These are phyloP conservation scores for Phalaenopsis aphrodite DNA, from an alignment of 106 monocot genomes.

Conservation along the genomic window DNA sequence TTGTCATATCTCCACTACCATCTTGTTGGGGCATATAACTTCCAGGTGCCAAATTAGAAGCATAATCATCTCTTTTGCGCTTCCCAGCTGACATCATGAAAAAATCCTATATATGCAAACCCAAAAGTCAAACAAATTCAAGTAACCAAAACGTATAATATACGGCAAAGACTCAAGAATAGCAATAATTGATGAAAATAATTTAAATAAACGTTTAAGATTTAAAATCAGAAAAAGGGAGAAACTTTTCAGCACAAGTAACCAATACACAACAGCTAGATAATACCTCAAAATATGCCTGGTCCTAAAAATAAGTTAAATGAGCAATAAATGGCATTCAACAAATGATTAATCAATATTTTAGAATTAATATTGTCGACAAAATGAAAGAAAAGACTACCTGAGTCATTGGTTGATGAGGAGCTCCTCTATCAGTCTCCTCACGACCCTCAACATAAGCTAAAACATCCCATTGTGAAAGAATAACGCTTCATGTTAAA, in stretches of 20 bases:
- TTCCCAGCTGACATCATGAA: slow-evolving; percentile 68
- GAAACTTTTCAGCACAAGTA: neutral
- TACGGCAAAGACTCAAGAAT: neutral
- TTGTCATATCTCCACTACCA: slow-evolving; percentile 57
- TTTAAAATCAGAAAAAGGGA: neutral
- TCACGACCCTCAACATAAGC: slow-evolving; percentile 91
- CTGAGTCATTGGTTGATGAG: slow-evolving; percentile 65
- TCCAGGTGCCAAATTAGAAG: slow-evolving; percentile 41
- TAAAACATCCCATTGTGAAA: slow-evolving; percentile 13
- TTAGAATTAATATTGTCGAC: neutral
- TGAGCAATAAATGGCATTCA: neutral
- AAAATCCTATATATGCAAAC: slow-evolving; percentile 59
- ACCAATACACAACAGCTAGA: neutral
- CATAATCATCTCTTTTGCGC: slow-evolving; percentile 82
- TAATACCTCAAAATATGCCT: neutral
- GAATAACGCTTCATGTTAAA: neutral
- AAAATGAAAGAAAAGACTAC: slow-evolving; percentile 18
- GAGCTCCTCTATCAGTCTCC: slow-evolving; percentile 65
- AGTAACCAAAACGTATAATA: neutral
- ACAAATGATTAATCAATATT: neutral
- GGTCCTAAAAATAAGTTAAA: neutral
- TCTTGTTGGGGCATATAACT: slow-evolving; percentile 91
- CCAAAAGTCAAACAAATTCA: neutral
- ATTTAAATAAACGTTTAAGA: neutral
- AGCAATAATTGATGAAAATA: neutral